Percentiles rank a stretch among this genome's conserved stretches.
phyloP scores from a whole-genome alignment of 148 eudicot species.

The Spergularia bocconei region DNA sequence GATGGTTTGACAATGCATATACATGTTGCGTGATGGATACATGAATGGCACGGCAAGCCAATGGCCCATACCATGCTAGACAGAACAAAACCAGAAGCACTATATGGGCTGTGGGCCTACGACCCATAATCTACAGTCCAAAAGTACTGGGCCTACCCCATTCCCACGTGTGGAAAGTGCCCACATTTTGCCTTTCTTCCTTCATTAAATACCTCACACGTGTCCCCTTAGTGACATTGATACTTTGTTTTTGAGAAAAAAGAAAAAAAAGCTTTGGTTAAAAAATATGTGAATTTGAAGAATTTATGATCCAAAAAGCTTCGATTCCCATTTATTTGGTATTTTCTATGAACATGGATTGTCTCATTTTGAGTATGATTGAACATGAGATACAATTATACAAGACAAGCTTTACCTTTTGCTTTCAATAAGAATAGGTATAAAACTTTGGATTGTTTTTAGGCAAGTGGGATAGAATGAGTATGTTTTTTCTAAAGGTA shows the following conservation, averaged over 20 bases:
- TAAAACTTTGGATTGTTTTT: background rate
- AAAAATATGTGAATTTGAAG: background rate
- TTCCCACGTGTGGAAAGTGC: slow-evolving; percentile 43
- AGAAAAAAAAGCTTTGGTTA: background rate
- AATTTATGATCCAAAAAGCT: slow-evolving; percentile 14
- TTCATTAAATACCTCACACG: slow-evolving; percentile 39
- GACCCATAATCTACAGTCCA: slow-evolving; percentile 17
- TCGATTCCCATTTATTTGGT: background rate
- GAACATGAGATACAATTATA: slow-evolving; percentile 21
- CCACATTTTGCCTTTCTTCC: slow-evolving; percentile 35
- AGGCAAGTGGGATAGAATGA: slow-evolving; percentile 3
- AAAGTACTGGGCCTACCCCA: slow-evolving; percentile 14
- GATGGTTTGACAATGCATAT: no score
- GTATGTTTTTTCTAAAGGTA: background rate
- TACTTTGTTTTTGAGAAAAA: background rate
- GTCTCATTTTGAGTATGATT: slow-evolving; percentile 25
- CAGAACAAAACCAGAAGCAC: slow-evolving; percentile 6
- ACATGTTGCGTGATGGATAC: background rate
- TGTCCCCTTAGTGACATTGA: slow-evolving; percentile 21
- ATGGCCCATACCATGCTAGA: background rate
- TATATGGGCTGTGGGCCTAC: slow-evolving; percentile 30
- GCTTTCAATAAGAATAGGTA: slow-evolving; percentile 11
- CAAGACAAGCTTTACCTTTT: slow-evolving; percentile 27
- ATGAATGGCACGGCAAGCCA: slow-evolving; percentile 2
- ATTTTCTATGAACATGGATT: slow-evolving; percentile 23